Conservation (phyloP, 306 rosid genomes). For the Albizia julibrissin region DNA sequence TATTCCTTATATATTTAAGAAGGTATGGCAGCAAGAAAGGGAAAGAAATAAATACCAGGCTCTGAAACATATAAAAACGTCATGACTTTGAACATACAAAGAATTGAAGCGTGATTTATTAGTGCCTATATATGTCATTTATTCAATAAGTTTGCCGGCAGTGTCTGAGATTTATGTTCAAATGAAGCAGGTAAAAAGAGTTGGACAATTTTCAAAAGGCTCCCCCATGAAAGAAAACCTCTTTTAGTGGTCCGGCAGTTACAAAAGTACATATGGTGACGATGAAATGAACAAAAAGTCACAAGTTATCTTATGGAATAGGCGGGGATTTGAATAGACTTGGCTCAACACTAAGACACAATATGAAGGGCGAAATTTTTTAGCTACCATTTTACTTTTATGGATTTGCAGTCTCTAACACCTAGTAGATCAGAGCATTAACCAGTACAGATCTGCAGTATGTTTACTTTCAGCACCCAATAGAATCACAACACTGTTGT, state of each 20-base stretch:
- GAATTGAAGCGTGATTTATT: not conserved
- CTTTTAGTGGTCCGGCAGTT: not conserved
- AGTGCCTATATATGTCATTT: not conserved
- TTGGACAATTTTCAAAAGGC: not conserved
- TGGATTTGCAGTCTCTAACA: not conserved
- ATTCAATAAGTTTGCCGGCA: not conserved
- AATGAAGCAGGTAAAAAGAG: not conserved
- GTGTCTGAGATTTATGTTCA: not conserved
- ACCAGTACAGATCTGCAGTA: not conserved
- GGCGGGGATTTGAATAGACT: constrained; percentile 2
- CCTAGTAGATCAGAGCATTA: not conserved
- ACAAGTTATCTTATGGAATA: not conserved
- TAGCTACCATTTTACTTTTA: not conserved
- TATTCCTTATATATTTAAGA: not conserved
- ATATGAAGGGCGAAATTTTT: constrained; percentile 2
- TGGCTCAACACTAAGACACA: not conserved
- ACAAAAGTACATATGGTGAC: constrained; percentile 1
- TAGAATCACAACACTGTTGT: not conserved
- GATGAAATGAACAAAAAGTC: not conserved
- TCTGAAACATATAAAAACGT: constrained; percentile 13
- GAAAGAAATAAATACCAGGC: not conserved
- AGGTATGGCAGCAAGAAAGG: not conserved
- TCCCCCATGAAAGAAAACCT: not conserved
- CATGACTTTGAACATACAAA: not conserved
- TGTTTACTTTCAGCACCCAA: not conserved